A percentile compares a stretch with the other conserved stretches of the same genome.
Evolutionary conservation across 805 yeast species (phyloP).

Genomic region (Brettanomyces bruxellensis): DNA sequence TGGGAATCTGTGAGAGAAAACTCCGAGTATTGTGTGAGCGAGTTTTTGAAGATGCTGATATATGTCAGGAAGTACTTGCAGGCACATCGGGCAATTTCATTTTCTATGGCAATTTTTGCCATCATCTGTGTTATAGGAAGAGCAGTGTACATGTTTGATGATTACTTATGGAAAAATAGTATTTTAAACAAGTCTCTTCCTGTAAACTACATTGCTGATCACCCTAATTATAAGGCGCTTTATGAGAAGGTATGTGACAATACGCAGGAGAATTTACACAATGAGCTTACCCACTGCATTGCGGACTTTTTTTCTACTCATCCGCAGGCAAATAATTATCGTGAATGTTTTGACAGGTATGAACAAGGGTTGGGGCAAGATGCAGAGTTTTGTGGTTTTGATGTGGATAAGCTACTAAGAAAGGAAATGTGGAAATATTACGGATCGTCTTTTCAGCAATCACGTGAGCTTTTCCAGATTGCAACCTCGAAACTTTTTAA

Average conservation of each 20-base stretch:
- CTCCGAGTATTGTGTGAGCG: too few species aligned
- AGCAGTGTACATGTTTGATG: conserved; percentile 12
- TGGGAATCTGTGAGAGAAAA: too few species aligned
- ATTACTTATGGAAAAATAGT: background rate
- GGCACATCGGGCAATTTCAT: too few species aligned
- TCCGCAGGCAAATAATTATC: too few species aligned
- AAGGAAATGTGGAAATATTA: background rate
- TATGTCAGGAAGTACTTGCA: too few species aligned
- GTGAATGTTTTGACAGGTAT: conserved; percentile 1
- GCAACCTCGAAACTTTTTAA: background rate
- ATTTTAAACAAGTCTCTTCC: conserved; percentile 3
- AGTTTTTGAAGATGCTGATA: too few species aligned
- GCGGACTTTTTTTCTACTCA: too few species aligned
- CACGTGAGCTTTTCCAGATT: conserved; percentile 1
- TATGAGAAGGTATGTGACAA: conserved; percentile 2
- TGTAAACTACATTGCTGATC: conserved; percentile 2
- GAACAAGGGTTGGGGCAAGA: background rate
- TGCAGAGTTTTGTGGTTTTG: conserved; percentile 6
- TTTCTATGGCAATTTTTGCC: too few species aligned
- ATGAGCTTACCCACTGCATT: background rate
- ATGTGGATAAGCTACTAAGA: background rate
- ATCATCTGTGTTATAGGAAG: too few species aligned
- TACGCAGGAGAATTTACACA: background rate
- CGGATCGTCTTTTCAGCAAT: background rate
- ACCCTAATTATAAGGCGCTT: conserved; percentile 1